Conservation (phyloP, 202 grass and related monocot species). For the Cymbopogon flexuosus region DNA sequence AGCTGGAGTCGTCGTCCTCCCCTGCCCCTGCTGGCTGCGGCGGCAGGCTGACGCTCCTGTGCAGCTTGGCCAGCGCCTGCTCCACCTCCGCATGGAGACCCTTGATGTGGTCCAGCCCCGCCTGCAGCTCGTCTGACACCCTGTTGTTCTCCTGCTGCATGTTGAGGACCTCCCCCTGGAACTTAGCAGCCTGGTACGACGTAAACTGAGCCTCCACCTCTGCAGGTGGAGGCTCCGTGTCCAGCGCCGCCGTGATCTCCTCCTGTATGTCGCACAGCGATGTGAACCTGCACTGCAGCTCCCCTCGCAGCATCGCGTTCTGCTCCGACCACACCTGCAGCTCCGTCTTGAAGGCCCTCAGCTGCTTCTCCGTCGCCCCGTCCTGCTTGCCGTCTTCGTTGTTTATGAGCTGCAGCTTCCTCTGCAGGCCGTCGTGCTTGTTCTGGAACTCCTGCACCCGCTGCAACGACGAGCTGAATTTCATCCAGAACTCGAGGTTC, state of each 20-base stretch:
- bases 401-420: constrained; percentile 1
- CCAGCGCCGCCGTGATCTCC: constrained; percentile 44
- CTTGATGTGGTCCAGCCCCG: constrained; percentile 70
- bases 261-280: constrained; percentile 70
- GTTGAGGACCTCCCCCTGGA: constrained; percentile 78
- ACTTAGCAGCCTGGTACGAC: constrained; percentile 69
- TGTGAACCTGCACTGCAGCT: constrained; percentile 67
- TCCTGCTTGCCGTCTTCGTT: neutral
- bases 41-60: constrained; percentile 40
- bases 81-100: constrained; percentile 51
- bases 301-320: constrained; percentile 71
- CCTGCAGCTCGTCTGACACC: constrained; percentile 66
- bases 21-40: neutral
- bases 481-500: constrained; percentile 88
- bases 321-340: constrained; percentile 84
- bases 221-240: neutral
- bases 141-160: constrained; percentile 91
- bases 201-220: constrained; percentile 36
- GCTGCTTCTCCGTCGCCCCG: constrained; percentile 26
- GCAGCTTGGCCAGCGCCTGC: constrained; percentile 42
- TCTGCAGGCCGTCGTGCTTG: constrained; percentile 43
- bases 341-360: constrained; percentile 74
- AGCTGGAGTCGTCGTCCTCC: neutral
- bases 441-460: constrained; percentile 67
- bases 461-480: constrained; percentile 75